Evolutionary conservation across 1,139 yeast species (phyloP).

Genomic region (Diutina rugosa): DNA sequence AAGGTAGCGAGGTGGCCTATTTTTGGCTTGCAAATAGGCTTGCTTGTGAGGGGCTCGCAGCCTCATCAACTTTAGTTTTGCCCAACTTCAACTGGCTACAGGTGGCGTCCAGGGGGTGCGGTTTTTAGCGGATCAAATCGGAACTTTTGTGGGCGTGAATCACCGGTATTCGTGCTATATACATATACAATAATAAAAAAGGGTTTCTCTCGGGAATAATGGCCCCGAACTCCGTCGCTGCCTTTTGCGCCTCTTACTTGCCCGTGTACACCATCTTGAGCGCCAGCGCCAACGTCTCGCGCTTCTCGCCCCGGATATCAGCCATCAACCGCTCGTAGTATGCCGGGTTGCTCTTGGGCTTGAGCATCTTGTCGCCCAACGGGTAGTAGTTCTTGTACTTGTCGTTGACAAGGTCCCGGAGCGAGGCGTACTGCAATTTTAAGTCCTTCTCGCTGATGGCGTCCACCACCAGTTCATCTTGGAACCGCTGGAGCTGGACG

Average conservation of each 20-base stretch:
- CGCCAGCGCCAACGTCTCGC: conserved; percentile 54
- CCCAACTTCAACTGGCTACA: too few species aligned
- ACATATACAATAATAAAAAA: background rate
- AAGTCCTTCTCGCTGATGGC: conserved; percentile 34
- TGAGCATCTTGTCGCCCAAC: conserved; percentile 50
- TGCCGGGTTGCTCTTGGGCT: conserved; percentile 73
- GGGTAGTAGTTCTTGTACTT: conserved; percentile 52
- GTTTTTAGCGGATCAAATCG: too few species aligned
- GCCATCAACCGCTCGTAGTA: conserved; percentile 61
- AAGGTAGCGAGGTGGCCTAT: too few species aligned
- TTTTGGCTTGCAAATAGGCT: too few species aligned
- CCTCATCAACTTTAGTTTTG: too few species aligned
- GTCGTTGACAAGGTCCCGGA: conserved; percentile 45
- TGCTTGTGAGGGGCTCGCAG: too few species aligned
- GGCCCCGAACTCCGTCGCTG: too few species aligned
- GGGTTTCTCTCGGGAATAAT: too few species aligned
- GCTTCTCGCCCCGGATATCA: conserved; percentile 63
- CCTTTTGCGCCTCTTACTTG: background rate
- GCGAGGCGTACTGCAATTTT: conserved; percentile 45
- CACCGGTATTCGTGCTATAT: background rate
- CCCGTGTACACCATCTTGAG: conserved; percentile 43
- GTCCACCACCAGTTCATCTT: conserved; percentile 12
- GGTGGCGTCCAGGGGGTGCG: too few species aligned
- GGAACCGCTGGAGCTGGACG: conserved; percentile 43
- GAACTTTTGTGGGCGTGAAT: too few species aligned